These are phyloP conservation scores for Salisapilia sapeloensis DNA, from an alignment of 352 stramenopile genomes.

Conservation along the genomic window DNA sequence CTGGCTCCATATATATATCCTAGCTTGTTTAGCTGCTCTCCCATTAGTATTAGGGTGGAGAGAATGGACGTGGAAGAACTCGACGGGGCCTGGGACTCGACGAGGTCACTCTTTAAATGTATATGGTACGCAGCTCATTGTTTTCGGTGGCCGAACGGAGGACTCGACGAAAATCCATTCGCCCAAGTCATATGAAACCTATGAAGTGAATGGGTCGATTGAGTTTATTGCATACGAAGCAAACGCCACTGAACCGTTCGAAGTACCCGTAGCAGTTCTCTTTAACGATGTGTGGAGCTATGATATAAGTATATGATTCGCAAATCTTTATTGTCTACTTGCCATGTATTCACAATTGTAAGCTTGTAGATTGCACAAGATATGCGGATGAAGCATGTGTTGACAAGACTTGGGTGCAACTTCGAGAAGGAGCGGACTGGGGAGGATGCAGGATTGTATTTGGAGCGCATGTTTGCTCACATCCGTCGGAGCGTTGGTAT, in stretches of 20 bases:
- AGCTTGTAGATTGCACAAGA: slow-evolving; percentile 42
- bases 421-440: slow-evolving; percentile 77
- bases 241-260: slow-evolving; percentile 34
- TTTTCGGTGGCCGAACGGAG: slow-evolving; percentile 88
- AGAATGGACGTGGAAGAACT: slow-evolving; percentile 63
- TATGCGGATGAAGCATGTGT: slow-evolving; percentile 78
- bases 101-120: slow-evolving; percentile 81
- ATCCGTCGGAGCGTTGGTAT: slow-evolving; percentile 78
- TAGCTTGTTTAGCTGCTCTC: too few relatives aligned
- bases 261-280: slow-evolving; percentile 75
- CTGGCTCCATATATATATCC: too few relatives aligned
- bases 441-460: slow-evolving; percentile 82
- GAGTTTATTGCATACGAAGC: slow-evolving; percentile 82
- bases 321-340: neutral
- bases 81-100: slow-evolving; percentile 41
- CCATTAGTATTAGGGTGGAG: slow-evolving; percentile 70
- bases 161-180: slow-evolving; percentile 77
- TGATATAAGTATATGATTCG: slow-evolving; percentile 58
- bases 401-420: slow-evolving; percentile 63
- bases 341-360: neutral
- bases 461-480: slow-evolving; percentile 75
- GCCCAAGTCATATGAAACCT: slow-evolving; percentile 86
- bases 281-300: slow-evolving; percentile 97
- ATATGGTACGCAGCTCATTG: slow-evolving; percentile 60
- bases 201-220: slow-evolving; percentile 54